Conservation (phyloP, 306 rosid species). For the Casuarina glauca region DNA sequence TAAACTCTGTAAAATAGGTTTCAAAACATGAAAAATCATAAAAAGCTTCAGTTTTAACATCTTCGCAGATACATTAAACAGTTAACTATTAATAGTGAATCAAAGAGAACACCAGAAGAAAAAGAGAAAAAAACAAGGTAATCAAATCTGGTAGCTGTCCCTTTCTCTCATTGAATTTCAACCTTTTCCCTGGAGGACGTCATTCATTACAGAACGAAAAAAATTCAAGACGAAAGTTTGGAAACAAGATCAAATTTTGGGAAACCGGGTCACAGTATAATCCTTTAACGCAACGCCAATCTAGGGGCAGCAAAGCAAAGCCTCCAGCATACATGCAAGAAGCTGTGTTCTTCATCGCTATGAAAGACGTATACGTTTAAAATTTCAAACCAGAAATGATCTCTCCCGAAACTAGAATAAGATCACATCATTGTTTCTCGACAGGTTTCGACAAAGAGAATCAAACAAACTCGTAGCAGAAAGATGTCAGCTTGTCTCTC, state of each 20-base stretch:
- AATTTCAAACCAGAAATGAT: neutral
- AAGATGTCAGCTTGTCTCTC: conserved; percentile 3
- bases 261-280: neutral
- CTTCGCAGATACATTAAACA: conserved; percentile 15
- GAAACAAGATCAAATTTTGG: conserved; percentile 24
- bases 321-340: neutral
- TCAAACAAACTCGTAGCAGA: neutral
- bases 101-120: conserved; percentile 15
- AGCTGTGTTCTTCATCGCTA: neutral
- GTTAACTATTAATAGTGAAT: neutral
- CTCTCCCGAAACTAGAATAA: neutral
- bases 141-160: conserved; percentile 28
- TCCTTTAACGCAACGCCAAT: neutral
- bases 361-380: neutral
- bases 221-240: conserved; percentile 16
- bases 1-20: conserved; percentile 3
- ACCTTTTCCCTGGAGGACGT: neutral
- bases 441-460: neutral
- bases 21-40: neutral
- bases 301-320: neutral
- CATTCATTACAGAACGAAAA: conserved; percentile 9
- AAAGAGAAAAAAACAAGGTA: neutral
- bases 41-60: conserved; percentile 11
- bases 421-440: neutral
- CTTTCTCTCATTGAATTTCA: conserved; percentile 29